phyloP scores from a whole-genome alignment of 1,139 yeast species.

The Debaryomyces coudertii region DNA sequence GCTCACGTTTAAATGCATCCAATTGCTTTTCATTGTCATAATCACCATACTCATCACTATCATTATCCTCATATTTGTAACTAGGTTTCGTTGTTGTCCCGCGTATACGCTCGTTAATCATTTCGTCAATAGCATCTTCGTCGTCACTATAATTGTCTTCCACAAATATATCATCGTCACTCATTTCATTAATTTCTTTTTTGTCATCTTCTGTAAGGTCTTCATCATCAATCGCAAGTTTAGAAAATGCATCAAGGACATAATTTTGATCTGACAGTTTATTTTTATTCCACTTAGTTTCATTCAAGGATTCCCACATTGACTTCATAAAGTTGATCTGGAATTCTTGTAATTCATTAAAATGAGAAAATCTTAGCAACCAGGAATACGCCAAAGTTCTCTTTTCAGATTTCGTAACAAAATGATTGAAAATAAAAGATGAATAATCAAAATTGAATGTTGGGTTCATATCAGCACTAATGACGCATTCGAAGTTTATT shows the following conservation, averaged over 20 bases:
- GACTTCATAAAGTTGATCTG: conserved; percentile 55
- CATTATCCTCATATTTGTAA: conserved; percentile 19
- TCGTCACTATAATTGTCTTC: conserved; percentile 15
- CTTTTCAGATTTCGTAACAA: conserved; percentile 15
- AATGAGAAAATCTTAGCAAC: conserved; percentile 56
- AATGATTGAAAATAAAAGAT: conserved; percentile 70
- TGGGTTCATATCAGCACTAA: conserved; percentile 62
- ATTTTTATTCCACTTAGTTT: conserved; percentile 45
- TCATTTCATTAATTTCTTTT: conserved; percentile 16
- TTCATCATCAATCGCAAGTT: conserved; percentile 34
- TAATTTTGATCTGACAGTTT: conserved; percentile 23
- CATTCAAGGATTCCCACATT: conserved; percentile 65
- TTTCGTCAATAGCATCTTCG: conserved; percentile 14
- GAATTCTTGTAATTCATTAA: conserved; percentile 48
- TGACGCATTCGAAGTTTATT: conserved; percentile 42
- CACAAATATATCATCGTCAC: conserved; percentile 14
- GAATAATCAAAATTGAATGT: conserved; percentile 59
- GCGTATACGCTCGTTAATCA: conserved; percentile 1
- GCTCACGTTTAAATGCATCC: conserved; percentile 19
- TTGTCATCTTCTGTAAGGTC: conserved; percentile 19
- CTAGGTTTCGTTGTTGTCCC: not conserved
- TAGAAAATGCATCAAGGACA: conserved; percentile 30
- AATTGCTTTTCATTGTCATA: conserved; percentile 19
- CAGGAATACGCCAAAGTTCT: conserved; percentile 55
- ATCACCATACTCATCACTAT: conserved; percentile 24